A percentile compares a stretch with the other conserved stretches of the same genome.
Evolutionary conservation across 2,329 filamentous ascomycete genomes (phyloP).

Genomic region (Neofusicoccum umdonicola): DNA sequence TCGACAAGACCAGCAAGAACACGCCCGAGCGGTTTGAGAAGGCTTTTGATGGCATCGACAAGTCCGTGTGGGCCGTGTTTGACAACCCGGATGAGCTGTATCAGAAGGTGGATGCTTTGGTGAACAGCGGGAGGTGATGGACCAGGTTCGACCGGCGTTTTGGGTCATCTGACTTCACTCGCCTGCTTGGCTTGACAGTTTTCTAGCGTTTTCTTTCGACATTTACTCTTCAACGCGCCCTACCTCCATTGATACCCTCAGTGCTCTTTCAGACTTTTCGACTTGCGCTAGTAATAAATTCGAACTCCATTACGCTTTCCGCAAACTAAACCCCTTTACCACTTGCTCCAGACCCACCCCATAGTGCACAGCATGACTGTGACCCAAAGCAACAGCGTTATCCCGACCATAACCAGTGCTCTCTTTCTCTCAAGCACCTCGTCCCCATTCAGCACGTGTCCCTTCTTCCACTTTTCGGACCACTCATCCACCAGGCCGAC

Average conservation of each 20-base stretch:
- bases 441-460: too few species aligned
- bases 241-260: neutral
- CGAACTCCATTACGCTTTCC: neutral
- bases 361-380: neutral
- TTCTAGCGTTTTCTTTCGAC: neutral
- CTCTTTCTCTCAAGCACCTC: neutral
- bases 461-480: neutral
- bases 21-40: conserved; percentile 70
- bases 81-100: conserved; percentile 67
- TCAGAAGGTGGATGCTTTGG: conserved; percentile 33
- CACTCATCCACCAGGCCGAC: conserved; percentile 26
- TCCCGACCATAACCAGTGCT: neutral
- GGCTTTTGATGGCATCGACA: conserved; percentile 75
- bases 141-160: too few species aligned
- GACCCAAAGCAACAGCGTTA: neutral
- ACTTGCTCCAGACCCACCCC: neutral
- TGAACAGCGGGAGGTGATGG: neutral
- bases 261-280: neutral
- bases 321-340: neutral
- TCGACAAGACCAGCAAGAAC: conserved; percentile 70
- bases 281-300: neutral
- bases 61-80: conserved; percentile 76
- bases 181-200: too few species aligned
- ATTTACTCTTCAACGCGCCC: neutral
- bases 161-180: too few species aligned